These are phyloP conservation scores for Crotalaria pallida DNA, from an alignment of 306 rosid genomes.

Conservation along the genomic window DNA sequence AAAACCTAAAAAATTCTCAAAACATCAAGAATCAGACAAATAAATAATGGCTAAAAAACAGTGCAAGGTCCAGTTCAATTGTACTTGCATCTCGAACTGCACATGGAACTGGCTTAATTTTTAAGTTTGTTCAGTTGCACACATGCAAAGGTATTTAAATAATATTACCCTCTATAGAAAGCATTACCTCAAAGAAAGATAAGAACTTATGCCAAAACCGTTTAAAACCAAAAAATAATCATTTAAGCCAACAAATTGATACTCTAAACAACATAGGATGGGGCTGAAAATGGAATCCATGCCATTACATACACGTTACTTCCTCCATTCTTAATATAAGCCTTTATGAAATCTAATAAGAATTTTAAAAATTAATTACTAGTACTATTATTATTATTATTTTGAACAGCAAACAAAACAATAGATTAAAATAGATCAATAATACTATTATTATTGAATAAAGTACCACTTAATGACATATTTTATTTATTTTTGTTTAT, in stretches of 20 bases:
- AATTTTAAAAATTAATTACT: no score
- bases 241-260: constrained; percentile 5
- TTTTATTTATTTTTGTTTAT: no score
- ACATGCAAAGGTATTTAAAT: constrained; percentile 26
- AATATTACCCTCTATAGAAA: constrained; percentile 17
- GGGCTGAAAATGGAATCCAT: background rate
- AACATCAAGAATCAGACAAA: background rate
- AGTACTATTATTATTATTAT: no score
- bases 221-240: background rate
- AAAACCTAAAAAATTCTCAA: constrained; percentile 13
- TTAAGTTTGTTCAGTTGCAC: constrained; percentile 27
- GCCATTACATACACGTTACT: no score
- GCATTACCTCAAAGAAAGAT: background rate
- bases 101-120: constrained; percentile 38
- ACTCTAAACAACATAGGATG: background rate
- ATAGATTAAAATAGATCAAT: no score
- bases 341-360: no score
- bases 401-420: no score
- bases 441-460: no score
- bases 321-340: no score
- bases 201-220: background rate
- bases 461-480: no score
- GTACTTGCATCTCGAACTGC: constrained; percentile 57
- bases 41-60: constrained; percentile 3
- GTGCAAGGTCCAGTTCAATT: constrained; percentile 32